A percentile compares a stretch with the other conserved stretches of the same genome.
Evolutionary conservation across 148 eudicot species (phyloP).

Genomic region (Vaccinium myrtillus): DNA sequence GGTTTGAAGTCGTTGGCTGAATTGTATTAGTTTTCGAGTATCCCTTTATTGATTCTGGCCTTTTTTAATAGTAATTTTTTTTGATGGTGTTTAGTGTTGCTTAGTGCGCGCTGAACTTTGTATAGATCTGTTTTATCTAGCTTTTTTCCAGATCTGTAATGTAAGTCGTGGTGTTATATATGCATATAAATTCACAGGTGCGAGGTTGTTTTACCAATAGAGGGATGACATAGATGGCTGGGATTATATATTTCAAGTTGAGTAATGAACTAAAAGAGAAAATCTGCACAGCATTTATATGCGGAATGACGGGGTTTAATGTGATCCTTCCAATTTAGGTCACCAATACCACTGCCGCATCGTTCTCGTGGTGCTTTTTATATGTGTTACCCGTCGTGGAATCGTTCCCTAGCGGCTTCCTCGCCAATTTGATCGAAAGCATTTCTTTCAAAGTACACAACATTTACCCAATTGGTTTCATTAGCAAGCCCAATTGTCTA

Average conservation of each 20-base stretch:
- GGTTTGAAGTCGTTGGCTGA: not conserved
- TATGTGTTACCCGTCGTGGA: not conserved
- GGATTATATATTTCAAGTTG: not conserved
- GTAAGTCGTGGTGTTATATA: not conserved
- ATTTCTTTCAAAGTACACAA: not conserved
- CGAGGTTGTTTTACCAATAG: not conserved
- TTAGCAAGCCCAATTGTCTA: not conserved
- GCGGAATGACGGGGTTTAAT: not conserved
- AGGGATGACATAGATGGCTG: not conserved
- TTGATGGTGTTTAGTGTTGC: not conserved
- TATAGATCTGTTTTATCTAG: slow-evolving; percentile 21
- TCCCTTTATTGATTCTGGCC: not conserved
- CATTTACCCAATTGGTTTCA: not conserved
- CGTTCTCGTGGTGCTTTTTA: not conserved
- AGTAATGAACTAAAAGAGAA: not conserved
- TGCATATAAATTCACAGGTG: not conserved
- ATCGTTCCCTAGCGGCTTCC: not conserved
- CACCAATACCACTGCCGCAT: not conserved
- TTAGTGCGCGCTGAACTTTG: not conserved
- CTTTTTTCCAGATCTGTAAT: slow-evolving; percentile 38
- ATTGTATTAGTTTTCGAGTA: not conserved
- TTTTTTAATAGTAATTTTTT: not conserved
- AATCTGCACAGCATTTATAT: not conserved
- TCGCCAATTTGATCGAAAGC: not conserved
- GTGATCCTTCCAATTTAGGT: not conserved